These are phyloP conservation scores for Symmetrospora coprosmae DNA, from an alignment of 768 basidiomycete genomes.

Conservation along the genomic window DNA sequence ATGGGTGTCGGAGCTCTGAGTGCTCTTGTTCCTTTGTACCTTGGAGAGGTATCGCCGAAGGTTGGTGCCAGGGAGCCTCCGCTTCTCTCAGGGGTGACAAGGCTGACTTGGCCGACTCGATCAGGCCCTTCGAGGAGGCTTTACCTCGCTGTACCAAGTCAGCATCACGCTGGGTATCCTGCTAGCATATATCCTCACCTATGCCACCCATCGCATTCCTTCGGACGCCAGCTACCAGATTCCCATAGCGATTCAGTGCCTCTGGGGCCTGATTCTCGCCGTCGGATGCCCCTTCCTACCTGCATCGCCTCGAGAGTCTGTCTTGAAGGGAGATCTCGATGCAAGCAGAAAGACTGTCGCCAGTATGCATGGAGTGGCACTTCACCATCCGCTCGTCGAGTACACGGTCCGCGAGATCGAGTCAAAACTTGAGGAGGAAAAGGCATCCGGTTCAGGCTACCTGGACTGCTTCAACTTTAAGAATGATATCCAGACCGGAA, in stretches of 20 bases:
- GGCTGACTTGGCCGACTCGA: too few species aligned
- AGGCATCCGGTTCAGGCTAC: background rate
- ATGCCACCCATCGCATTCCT: background rate
- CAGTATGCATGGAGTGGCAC: constrained; percentile 10
- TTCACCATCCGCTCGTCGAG: constrained; percentile 17
- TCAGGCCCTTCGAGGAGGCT: constrained; percentile 18
- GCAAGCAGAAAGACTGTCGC: constrained; percentile 11
- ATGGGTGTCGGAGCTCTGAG: constrained; percentile 20
- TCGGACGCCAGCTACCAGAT: constrained; percentile 11
- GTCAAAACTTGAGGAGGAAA: constrained; percentile 13
- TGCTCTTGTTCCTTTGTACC: constrained; percentile 20
- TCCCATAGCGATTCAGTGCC: constrained; percentile 17
- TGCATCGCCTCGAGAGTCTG: constrained; percentile 21
- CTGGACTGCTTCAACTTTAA: constrained; percentile 24
- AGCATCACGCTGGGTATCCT: constrained; percentile 19
- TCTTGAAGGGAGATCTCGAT: constrained; percentile 8
- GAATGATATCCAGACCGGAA: constrained; percentile 8
- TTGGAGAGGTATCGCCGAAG: constrained; percentile 22
- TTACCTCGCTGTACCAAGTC: constrained; percentile 17
- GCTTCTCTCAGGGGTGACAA: too few species aligned
- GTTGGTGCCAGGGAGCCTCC: too few species aligned
- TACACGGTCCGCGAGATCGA: constrained; percentile 17
- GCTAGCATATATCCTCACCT: constrained; percentile 11
- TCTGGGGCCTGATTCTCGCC: constrained; percentile 21
- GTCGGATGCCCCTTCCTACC: constrained; percentile 24